These are phyloP conservation scores for Suhomyces terraborum DNA, from an alignment of 1,139 yeast species.

Conservation along the genomic window DNA sequence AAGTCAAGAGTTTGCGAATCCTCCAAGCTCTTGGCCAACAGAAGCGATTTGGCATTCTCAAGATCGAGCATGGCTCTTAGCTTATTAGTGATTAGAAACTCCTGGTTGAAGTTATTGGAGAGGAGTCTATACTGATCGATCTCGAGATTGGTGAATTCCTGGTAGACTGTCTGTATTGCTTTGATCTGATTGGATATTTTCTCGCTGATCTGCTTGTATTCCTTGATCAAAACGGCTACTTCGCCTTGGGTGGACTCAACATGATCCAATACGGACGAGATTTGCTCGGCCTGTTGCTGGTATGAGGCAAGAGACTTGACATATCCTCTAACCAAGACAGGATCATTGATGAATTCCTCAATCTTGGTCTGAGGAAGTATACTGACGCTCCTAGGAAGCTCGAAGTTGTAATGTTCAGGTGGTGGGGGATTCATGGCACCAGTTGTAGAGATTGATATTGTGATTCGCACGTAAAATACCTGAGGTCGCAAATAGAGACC, in stretches of 20 bases:
- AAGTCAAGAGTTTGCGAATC: constrained; percentile 20
- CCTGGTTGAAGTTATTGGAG: constrained; percentile 41
- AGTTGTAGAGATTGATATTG: not conserved
- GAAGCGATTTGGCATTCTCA: constrained; percentile 28
- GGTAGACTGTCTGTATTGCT: constrained; percentile 30
- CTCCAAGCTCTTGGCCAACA: constrained; percentile 19
- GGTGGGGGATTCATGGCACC: not conserved
- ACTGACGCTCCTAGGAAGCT: constrained; percentile 30
- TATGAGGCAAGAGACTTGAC: constrained; percentile 30
- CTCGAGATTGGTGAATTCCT: constrained; percentile 40
- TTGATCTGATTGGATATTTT: constrained; percentile 31
- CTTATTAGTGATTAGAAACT: constrained; percentile 31
- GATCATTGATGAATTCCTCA: constrained; percentile 30
- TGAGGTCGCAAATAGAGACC: not conserved
- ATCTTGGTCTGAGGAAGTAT: constrained; percentile 33
- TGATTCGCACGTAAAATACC: not conserved
- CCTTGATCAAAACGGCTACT: constrained; percentile 27
- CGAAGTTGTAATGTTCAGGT: not conserved
- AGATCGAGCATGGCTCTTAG: constrained; percentile 29
- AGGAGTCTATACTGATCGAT: constrained; percentile 44
- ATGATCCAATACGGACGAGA: constrained; percentile 22
- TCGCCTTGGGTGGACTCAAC: constrained; percentile 28
- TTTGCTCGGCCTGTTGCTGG: constrained; percentile 21
- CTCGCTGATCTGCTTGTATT: constrained; percentile 29
- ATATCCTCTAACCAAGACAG: constrained; percentile 36